Percentiles rank a stretch among this genome's conserved stretches.
Conservation (phyloP, 768 basidiomycete genomes). For the Amanita polypyramis region DNA sequence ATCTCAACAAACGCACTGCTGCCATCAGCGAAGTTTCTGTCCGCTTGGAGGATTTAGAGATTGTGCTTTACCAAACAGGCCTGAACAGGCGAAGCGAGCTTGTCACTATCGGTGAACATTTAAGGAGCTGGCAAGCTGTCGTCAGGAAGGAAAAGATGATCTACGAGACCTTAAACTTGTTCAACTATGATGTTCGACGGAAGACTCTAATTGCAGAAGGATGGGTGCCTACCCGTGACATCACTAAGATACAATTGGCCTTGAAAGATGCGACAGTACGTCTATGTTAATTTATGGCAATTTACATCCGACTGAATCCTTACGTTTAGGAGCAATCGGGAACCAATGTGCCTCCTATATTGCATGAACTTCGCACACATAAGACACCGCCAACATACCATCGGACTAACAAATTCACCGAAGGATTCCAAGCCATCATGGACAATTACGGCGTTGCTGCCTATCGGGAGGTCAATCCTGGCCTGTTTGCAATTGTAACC, state of each 20-base stretch:
- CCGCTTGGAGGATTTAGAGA: constrained; percentile 86
- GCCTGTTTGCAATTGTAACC: constrained; percentile 81
- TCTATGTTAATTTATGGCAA: constrained; percentile 14
- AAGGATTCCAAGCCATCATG: constrained; percentile 96
- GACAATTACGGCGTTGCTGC: constrained; percentile 92
- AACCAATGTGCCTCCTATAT: constrained; percentile 83
- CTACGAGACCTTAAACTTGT: constrained; percentile 90
- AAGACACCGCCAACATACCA: constrained; percentile 95
- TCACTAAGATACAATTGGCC: constrained; percentile 75
- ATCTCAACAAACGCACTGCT: constrained; percentile 85
- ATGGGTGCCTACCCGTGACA: constrained; percentile 94
- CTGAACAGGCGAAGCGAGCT: constrained; percentile 76
- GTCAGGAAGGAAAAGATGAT: constrained; percentile 94
- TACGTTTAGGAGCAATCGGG: constrained; percentile 70
- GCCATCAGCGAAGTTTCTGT: constrained; percentile 80
- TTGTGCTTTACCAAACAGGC: constrained; percentile 83
- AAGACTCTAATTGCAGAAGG: constrained; percentile 97
- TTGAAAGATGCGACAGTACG: constrained; percentile 77
- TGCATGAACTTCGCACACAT: constrained; percentile 81
- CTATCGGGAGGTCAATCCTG: constrained; percentile 97
- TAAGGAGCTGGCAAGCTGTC: constrained; percentile 89
- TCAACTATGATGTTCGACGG: constrained; percentile 88
- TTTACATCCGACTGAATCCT: constrained; percentile 13
- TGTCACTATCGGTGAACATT: constrained; percentile 70
- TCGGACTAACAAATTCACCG: constrained; percentile 92